A percentile compares a stretch with the other conserved stretches of the same genome.
Evolutionary conservation across 2,329 filamentous ascomycete species (phyloP).

Genomic region (Colletotrichum sublineola): DNA sequence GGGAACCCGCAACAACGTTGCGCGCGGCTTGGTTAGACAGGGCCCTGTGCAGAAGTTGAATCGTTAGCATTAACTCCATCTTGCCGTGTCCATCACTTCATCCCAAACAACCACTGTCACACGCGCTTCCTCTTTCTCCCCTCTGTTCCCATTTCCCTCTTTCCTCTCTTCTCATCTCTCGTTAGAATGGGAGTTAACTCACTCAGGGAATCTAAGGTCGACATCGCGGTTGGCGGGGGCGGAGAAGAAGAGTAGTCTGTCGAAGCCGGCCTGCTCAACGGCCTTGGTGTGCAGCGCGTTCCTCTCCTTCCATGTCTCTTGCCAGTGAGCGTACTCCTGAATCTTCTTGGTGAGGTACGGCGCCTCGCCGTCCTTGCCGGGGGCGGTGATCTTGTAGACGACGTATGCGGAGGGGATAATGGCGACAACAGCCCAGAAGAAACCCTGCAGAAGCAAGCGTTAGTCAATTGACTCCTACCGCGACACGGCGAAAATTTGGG

Average conservation of each 20-base stretch:
- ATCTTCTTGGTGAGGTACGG: constrained; percentile 62
- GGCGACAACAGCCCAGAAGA: constrained; percentile 62
- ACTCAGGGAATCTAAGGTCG: constrained; percentile 71
- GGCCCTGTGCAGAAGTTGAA: constrained; percentile 53
- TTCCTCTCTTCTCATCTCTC: not conserved
- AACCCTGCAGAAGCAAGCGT: constrained; percentile 27
- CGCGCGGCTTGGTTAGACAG: constrained; percentile 64
- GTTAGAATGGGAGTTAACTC: constrained; percentile 49
- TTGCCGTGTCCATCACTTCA: not conserved
- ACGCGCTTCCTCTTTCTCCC: not conserved
- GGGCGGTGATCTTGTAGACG: constrained; percentile 64
- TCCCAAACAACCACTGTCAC: not conserved
- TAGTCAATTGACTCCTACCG: constrained; percentile 7
- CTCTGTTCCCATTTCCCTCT: not conserved
- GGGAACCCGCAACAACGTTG: constrained; percentile 69
- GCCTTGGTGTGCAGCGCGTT: constrained; percentile 66
- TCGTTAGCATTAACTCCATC: constrained; percentile 27
- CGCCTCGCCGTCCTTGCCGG: constrained; percentile 63
- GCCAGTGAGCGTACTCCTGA: constrained; percentile 60
- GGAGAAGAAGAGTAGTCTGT: constrained; percentile 68
- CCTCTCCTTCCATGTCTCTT: constrained; percentile 64
- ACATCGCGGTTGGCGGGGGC: constrained; percentile 57
- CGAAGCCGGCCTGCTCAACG: constrained; percentile 68
- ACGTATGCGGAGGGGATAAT: constrained; percentile 59
- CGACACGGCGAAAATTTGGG: not conserved